A percentile compares a stretch with the other conserved stretches of the same genome.
phyloP scores from a whole-genome alignment of 306 rosid genomes.

The Gastrolobium villosum region DNA sequence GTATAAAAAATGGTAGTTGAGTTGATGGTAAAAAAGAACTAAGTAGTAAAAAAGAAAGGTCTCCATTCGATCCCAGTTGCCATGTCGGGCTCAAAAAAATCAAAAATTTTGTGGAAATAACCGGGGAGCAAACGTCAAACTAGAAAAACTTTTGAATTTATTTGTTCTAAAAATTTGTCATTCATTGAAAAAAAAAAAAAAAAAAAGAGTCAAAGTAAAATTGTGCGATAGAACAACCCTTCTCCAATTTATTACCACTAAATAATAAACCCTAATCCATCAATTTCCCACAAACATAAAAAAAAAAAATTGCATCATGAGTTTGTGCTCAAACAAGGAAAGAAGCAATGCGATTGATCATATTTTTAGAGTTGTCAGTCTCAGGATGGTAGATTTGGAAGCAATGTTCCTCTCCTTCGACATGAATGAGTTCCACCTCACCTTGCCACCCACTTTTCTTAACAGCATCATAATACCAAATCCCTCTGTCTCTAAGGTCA shows the following conservation, averaged over 20 bases:
- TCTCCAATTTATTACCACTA: background rate
- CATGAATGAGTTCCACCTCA: constrained; percentile 50
- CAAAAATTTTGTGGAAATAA: too few relatives aligned
- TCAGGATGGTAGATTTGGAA: constrained; percentile 52
- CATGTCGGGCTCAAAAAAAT: too few relatives aligned
- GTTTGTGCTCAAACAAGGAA: constrained; percentile 49
- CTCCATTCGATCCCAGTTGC: too few relatives aligned
- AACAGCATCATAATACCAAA: constrained; percentile 53
- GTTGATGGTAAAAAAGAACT: too few relatives aligned
- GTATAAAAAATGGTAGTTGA: too few relatives aligned
- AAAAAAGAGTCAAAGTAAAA: background rate
- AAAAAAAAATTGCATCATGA: background rate
- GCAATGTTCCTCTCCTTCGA: constrained; percentile 58
- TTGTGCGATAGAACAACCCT: background rate
- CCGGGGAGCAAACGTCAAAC: background rate
- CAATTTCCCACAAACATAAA: background rate
- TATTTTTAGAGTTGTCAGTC: constrained; percentile 46
- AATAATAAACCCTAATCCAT: background rate
- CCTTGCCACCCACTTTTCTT: constrained; percentile 64
- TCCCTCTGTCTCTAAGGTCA: constrained; percentile 57
- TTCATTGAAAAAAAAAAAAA: too few relatives aligned
- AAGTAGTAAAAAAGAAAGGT: too few relatives aligned
- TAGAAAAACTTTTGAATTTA: background rate
- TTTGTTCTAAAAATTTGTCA: too few relatives aligned
- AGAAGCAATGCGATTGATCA: constrained; percentile 56